Base-by-base conservation (phyloP, 1,284 basidiomycete genomes). In the Moesziomyces sp. region DNA sequence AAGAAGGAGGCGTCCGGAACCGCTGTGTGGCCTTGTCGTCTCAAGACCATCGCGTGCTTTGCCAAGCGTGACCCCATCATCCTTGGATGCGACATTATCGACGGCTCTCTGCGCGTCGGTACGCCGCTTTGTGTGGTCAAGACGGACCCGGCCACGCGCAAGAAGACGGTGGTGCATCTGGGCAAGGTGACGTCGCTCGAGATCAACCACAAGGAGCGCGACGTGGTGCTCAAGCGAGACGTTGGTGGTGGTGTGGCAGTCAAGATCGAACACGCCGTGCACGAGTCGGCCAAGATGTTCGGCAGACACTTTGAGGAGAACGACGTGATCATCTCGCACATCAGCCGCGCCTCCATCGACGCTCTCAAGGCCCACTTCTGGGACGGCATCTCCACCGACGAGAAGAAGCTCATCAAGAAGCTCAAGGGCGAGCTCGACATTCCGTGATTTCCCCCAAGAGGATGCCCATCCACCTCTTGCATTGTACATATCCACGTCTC, bases 51-150 rank as follows among this genome's bases (percentile, higher is more conserved):
- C 73, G 92, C 93, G 24, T 91, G 90, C 30, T 99, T 99, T 85
- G 93, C 93, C 85, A 96, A 96, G 86, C 91, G 97, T 60, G 96
- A 99, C 85, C 97, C 95, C 1, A 85, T 99, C 81, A 97, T 99
- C 73, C 86, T 99, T 45, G 97, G 97, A 74, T 94, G 96, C 42
- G 97, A 99, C 85, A 97, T 99, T 77, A 86, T 97, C 50, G 96
- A 99, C 73, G 97, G 97, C 44, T 76, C 82, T 5, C 85, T 97
- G 77, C 90, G 95, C n/a, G 89, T 97, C 23, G 97, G 97, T 2
- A 99, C 97, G 2, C 97, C 97, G 0, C 86, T 99, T 44, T 94
- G 94, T 84, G 97, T 98, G 16, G 93, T 98, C 53, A 95, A 94
- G 85, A 87, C 89, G 24, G 94, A 98, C 83, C 88, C 93, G 5